Evolutionary conservation across 306 rosid species (phyloP), one percentile per base, ranked within the genome.

Genomic region (Astragalus membranaceus): DNA sequence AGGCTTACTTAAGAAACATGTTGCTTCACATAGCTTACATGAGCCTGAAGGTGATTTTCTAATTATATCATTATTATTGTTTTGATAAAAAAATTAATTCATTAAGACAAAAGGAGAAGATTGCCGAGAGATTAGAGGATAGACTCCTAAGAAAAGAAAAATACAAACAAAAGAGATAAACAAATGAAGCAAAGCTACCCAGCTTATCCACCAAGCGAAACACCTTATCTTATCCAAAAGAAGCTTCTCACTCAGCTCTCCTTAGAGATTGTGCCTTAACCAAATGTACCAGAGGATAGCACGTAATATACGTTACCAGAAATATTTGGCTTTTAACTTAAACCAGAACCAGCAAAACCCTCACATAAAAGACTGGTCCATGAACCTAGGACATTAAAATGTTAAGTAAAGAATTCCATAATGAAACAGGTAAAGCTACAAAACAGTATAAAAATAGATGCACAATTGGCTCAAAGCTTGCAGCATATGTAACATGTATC

Each of bases 1-100:
- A 88, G 99, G 95, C 53, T 89, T 95, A 82, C 82, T 91, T 33
- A 95, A 91, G 85, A 95, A 95, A 79, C 99, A 95, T 58, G 90
- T 89, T 78, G 84, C 89, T 52, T 80, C 97, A 67, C 99, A 95
- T 83, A 79, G 97, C 79, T 85, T 95, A 83, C 91, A 87, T 44
- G 96, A 91, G 63, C 97, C 97, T 67, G 99, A 95, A 86, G 99
- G 99, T 91, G 75, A 55, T 76, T 65, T 35, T 75, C 46, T 67
- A 16, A 50, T 56, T 46, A 14, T 16, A n/a, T 14, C 12, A 54
- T 42, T 48, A 46, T 15, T 16, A 50, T 16, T 35, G 35, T 68
- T 66, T 56, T 65, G 67, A 46, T 17, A n/a, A 55, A 53, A 35
- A 53, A 20, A 12, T 12, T 29, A 33, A 44, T 46, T 44, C 50